Evolutionary conservation across 805 yeast species (phyloP).

Genomic region (Candida silvicultrix): DNA sequence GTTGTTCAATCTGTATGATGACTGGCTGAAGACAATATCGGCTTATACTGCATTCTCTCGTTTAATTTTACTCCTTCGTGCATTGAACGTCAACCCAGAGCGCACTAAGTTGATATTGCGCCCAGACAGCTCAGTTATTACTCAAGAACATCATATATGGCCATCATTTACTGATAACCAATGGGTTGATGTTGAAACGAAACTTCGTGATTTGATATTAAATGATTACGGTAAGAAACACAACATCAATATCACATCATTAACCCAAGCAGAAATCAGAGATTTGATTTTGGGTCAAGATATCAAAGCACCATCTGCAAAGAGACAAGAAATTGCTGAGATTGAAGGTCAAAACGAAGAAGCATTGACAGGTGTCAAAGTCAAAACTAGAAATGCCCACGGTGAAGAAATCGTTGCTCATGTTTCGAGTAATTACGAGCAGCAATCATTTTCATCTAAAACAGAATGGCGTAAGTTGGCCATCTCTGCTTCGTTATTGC

Average conservation of each 20-base stretch:
- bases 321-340: constrained; percentile 79
- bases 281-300: constrained; percentile 94
- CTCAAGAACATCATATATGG: constrained; percentile 85
- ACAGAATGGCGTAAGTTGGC: constrained; percentile 92
- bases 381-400: constrained; percentile 82
- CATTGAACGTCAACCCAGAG: constrained; percentile 71
- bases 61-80: constrained; percentile 74
- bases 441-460: constrained; percentile 72
- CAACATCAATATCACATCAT: constrained; percentile 76
- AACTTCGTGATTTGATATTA: constrained; percentile 81
- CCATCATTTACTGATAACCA: constrained; percentile 84
- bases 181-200: constrained; percentile 87
- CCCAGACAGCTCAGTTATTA: constrained; percentile 64
- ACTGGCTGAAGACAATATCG: constrained; percentile 81
- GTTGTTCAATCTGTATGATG: constrained; percentile 85
- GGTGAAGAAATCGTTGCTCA: constrained; percentile 96
- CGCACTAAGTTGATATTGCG: constrained; percentile 67
- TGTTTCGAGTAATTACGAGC: constrained; percentile 85
- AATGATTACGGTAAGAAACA: constrained; percentile 80
- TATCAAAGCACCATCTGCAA: constrained; percentile 81
- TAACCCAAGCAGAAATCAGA: constrained; percentile 90
- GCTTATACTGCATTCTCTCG: constrained; percentile 94
- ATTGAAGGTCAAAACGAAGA: constrained; percentile 47
- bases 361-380: constrained; percentile 48
- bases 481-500: constrained; percentile 65